Conservation (phyloP, 495 filamentous ascomycete genomes). For the Hyaloscypha bicolor region DNA sequence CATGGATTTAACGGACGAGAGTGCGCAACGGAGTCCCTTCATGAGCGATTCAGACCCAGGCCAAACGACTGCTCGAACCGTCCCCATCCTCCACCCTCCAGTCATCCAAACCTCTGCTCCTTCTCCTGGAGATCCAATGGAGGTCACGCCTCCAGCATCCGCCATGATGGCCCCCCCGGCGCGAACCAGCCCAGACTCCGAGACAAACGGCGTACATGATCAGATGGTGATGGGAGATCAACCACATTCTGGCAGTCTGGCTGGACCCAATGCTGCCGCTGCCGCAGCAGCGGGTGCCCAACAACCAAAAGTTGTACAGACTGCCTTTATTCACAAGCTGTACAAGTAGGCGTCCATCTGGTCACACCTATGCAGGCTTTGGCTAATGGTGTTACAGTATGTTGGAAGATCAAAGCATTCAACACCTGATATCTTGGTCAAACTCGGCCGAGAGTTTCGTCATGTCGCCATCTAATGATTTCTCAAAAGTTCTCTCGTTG, state of each 20-base stretch:
- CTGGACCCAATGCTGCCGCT: constrained; percentile 37
- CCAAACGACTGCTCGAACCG: constrained; percentile 29
- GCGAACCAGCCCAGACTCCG: constrained; percentile 32
- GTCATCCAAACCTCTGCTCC: constrained; percentile 27
- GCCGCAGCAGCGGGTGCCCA: constrained; percentile 86
- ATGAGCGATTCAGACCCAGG: constrained; percentile 20
- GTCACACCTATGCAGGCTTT: constrained; percentile 2
- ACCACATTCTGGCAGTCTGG: constrained; percentile 28
- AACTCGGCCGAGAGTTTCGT: constrained; percentile 93
- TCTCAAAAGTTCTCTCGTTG: constrained; percentile 97
- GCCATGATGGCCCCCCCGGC: constrained; percentile 32
- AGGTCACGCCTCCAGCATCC: constrained; percentile 28
- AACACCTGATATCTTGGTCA: constrained; percentile 96
- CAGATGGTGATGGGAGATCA: constrained; percentile 32
- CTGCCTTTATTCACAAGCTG: constrained; percentile 98
- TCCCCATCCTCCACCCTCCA: constrained; percentile 32
- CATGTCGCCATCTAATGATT: constrained; percentile 95
- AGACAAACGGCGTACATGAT: constrained; percentile 36
- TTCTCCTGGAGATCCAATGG: constrained; percentile 35
- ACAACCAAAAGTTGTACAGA: constrained; percentile 97
- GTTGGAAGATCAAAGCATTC: constrained; percentile 91
- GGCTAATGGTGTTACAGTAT: constrained; percentile 67
- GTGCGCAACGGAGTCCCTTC: constrained; percentile 32
- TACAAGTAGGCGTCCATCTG: constrained; percentile 75
- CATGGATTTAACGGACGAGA: constrained; percentile 31